Base-by-base conservation (phyloP, 768 basidiomycete genomes). In the Tulasnella sp. region DNA sequence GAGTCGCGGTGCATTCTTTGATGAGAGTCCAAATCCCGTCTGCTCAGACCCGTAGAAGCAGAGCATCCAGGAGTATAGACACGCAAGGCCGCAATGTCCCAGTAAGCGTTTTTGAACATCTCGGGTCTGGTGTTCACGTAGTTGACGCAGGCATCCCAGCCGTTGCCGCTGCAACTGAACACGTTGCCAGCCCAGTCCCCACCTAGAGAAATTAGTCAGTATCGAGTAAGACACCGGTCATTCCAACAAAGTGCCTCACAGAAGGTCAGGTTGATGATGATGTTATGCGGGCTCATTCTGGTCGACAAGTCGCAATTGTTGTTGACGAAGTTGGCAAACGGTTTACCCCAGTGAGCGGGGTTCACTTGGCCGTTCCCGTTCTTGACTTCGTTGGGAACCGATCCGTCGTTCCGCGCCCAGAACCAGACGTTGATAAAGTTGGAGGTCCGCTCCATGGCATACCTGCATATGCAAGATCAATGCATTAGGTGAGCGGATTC, bases 51-150 rank as follows among this genome's bases (percentile, higher is more conserved):
- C 3, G 70, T 29, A 16, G 37, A 72, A 40, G 70, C 37, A 26
- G 70, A 72, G 70, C 70, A 72, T 39, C 70, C 70, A 39, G 70
- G 70, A 32, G 35, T 46, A 11, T 81, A 80, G 35, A 82, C 81
- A 6, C 75, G 42, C n/a, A 82, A 40, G 35, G 74, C 26, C 55
- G 79, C 77, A 37, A 82, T 73, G 51, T 81, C 79, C 82, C 82
- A 82, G 48, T 81, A 80, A 6, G 81, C 80, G 77, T 82, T 80
- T 18, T 23, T 44, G 77, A 82, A 82, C 23, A 69, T 78, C 9
- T 20, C 26, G 20, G 82, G 81, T 71, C 80, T 82, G 75, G 81
- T 80, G 73, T 82, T 78, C n/a, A 82, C 82, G 55, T 80, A 80
- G 70, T 61, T 61, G 73, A 79, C 82, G 46, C 32, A 76, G 23